A percentile compares a stretch with the other conserved stretches of the same genome.
phyloP scores from a whole-genome alignment of 2,329 filamentous ascomycete genomes.

The Reticulascus tulasneorum region DNA sequence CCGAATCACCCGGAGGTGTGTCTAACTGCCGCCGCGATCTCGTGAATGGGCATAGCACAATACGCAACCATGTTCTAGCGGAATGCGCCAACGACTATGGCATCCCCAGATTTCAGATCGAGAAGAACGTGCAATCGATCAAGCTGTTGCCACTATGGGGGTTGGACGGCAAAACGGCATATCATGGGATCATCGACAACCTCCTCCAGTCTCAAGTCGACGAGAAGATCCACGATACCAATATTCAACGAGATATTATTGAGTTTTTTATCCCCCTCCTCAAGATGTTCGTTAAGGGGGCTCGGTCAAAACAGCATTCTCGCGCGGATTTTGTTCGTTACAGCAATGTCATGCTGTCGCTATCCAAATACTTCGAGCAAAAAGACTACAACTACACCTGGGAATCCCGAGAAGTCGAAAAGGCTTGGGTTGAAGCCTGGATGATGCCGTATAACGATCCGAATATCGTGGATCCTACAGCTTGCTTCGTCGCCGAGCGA shows the following conservation, averaged over 20 bases:
- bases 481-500: constrained; percentile 28
- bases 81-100: constrained; percentile 54
- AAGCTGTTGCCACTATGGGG: constrained; percentile 53
- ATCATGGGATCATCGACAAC: constrained; percentile 51
- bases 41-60: constrained; percentile 48
- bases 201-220: constrained; percentile 48
- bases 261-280: constrained; percentile 51
- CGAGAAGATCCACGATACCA: constrained; percentile 36
- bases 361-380: constrained; percentile 48
- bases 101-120: constrained; percentile 50
- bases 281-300: constrained; percentile 44
- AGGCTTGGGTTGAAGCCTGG: constrained; percentile 46
- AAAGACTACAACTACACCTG: constrained; percentile 47
- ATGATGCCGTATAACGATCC: constrained; percentile 39
- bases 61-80: constrained; percentile 51
- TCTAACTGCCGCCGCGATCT: constrained; percentile 52
- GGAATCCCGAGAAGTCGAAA: constrained; percentile 40
- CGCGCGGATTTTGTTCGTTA: constrained; percentile 40
- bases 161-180: constrained; percentile 46
- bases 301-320: constrained; percentile 39
- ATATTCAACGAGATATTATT: constrained; percentile 41
- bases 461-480: constrained; percentile 25
- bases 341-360: constrained; percentile 43
- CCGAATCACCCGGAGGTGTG: constrained; percentile 49
- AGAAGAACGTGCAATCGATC: constrained; percentile 50